Evolutionary conservation across 805 yeast species (phyloP).

Genomic region (Zygosaccharomyces siamensis): DNA sequence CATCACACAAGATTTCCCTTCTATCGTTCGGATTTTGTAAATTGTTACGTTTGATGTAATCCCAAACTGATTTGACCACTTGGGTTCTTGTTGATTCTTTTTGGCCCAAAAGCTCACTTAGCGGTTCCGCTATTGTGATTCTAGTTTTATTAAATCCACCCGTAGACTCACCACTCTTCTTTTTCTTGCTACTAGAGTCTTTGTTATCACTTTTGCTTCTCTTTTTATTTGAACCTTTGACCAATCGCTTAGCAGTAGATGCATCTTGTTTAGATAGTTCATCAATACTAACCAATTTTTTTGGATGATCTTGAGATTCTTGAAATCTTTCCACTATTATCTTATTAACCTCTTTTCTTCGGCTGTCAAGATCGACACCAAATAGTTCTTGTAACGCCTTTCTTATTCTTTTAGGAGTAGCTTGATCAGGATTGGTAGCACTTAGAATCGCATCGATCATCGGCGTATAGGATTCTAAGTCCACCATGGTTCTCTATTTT

Average conservation of each 20-base stretch:
- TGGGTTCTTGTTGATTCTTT: conserved; percentile 56
- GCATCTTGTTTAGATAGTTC: conserved; percentile 48
- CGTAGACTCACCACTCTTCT: conserved; percentile 9
- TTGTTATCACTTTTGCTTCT: conserved; percentile 10
- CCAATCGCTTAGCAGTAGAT: conserved; percentile 47
- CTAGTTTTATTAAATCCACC: conserved; percentile 38
- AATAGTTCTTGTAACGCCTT: conserved; percentile 68
- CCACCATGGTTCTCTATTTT: conserved; percentile 10
- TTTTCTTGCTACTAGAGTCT: conserved; percentile 6
- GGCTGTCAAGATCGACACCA: conserved; percentile 48
- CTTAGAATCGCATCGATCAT: conserved; percentile 70
- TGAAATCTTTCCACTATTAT: conserved; percentile 56
- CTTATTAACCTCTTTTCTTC: conserved; percentile 53
- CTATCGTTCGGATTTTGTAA: conserved; percentile 66
- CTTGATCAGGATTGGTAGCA: conserved; percentile 62
- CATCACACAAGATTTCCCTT: conserved; percentile 63
- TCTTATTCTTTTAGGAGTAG: conserved; percentile 67
- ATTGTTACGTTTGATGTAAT: conserved; percentile 54
- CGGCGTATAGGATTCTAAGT: conserved; percentile 44
- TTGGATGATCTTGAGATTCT: conserved; percentile 39
- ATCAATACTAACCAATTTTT: conserved; percentile 26
- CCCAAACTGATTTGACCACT: conserved; percentile 67
- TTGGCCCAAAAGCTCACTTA: conserved; percentile 46
- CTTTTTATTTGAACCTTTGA: conserved; percentile 22
- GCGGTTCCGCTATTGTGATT: conserved; percentile 48